phyloP scores from a whole-genome alignment of 2,329 filamentous ascomycete species.

The Calonectria henricotiae region DNA sequence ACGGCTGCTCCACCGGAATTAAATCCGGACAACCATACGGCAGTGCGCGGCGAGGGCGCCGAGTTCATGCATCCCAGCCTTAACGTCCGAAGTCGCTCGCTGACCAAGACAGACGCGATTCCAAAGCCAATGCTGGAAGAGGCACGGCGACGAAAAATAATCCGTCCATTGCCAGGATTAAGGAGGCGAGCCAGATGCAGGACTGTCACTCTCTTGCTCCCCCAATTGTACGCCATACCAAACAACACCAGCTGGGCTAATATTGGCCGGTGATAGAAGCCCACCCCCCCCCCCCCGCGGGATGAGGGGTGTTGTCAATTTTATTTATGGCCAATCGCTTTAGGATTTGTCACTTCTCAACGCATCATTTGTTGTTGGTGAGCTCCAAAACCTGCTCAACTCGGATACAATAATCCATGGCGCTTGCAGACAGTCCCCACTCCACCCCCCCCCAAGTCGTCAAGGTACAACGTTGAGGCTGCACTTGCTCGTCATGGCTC shows the following conservation, averaged over 20 bases:
- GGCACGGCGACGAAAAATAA: slow-evolving; percentile 11
- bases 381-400: slow-evolving; percentile 45
- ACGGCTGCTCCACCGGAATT: slow-evolving; percentile 46
- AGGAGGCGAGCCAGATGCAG: background rate
- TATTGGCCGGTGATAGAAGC: slow-evolving; percentile 44
- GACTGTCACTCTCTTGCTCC: background rate
- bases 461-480: slow-evolving; percentile 28
- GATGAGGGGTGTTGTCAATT: slow-evolving; percentile 36
- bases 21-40: slow-evolving; percentile 46
- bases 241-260: slow-evolving; percentile 8
- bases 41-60: slow-evolving; percentile 47
- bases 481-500: slow-evolving; percentile 19
- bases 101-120: slow-evolving; percentile 38
- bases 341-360: slow-evolving; percentile 36
- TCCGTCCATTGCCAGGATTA: background rate
- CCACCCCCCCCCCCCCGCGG: slow-evolving; percentile 39
- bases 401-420: slow-evolving; percentile 35
- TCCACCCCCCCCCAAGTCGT: slow-evolving; percentile 30
- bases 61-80: slow-evolving; percentile 47
- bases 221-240: background rate
- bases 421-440: slow-evolving; percentile 39
- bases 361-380: slow-evolving; percentile 34
- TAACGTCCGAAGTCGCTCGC: slow-evolving; percentile 51
- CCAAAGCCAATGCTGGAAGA: slow-evolving; percentile 37
- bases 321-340: slow-evolving; percentile 39